Evolutionary conservation across 2,329 filamentous ascomycete genomes (phyloP).

Genomic region (Fusarium equiseti): DNA sequence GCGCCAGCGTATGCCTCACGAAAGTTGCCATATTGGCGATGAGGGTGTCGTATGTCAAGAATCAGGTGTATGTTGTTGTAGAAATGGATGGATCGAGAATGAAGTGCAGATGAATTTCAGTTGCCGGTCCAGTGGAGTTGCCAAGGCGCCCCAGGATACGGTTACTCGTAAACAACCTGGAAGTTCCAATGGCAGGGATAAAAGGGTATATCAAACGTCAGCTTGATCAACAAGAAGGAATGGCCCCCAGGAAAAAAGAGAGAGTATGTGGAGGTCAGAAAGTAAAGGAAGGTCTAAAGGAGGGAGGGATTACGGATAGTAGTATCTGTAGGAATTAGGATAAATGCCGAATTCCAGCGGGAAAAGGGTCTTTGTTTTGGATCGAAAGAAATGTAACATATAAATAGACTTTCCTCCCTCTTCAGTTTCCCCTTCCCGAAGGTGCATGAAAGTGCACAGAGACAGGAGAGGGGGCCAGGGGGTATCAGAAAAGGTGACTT

Average conservation of each 20-base stretch:
- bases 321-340: not conserved
- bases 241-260: slow-evolving; percentile 12
- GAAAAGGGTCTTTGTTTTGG: slow-evolving; percentile 5
- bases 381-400: slow-evolving; percentile 2
- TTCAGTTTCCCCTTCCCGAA: slow-evolving; percentile 7
- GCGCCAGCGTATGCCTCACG: slow-evolving; percentile 33
- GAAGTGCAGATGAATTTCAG: slow-evolving; percentile 21
- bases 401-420: slow-evolving; percentile 20
- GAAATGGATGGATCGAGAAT: slow-evolving; percentile 7
- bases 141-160: slow-evolving; percentile 19
- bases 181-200: slow-evolving; percentile 23
- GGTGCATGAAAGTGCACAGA: slow-evolving; percentile 27
- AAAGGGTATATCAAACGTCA: slow-evolving; percentile 15
- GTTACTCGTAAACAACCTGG: slow-evolving; percentile 21
- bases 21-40: slow-evolving; percentile 37
- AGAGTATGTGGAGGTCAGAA: not conserved
- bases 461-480: slow-evolving; percentile 11
- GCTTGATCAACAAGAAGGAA: slow-evolving; percentile 20
- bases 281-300: not conserved
- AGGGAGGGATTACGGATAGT: not conserved
- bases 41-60: not conserved
- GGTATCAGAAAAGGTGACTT: slow-evolving; percentile 6
- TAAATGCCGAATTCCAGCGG: slow-evolving; percentile 3
- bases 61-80: slow-evolving; percentile 24
- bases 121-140: slow-evolving; percentile 16